Conservation (phyloP, 768 basidiomycete genomes). For the Cytidiella melzeri region DNA sequence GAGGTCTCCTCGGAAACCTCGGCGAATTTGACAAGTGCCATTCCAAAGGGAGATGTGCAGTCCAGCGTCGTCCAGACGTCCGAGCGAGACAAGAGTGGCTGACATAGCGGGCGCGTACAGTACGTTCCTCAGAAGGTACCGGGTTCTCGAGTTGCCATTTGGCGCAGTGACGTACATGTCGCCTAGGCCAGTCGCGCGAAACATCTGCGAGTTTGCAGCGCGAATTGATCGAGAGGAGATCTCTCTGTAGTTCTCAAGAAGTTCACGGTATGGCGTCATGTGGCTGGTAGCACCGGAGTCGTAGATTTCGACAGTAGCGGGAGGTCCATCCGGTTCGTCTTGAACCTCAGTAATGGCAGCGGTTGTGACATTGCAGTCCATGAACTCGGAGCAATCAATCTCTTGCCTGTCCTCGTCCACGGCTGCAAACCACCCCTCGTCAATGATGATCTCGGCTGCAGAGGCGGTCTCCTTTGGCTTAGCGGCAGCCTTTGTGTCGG, state of each 20-base stretch:
- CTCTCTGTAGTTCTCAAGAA: not conserved
- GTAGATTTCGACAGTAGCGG: not conserved
- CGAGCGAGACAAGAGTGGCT: not conserved
- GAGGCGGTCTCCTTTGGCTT: not conserved
- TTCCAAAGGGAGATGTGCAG: not conserved
- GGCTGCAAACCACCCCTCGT: not conserved
- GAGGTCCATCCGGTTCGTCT: not conserved
- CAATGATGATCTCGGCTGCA: not conserved
- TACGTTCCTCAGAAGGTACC: not conserved
- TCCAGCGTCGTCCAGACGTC: not conserved
- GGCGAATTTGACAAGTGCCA: not conserved
- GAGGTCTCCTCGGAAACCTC: no score
- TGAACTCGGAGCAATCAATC: no score
- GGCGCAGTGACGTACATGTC: not conserved
- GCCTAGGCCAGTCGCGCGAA: not conserved
- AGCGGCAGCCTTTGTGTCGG: not conserved
- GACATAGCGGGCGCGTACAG: not conserved
- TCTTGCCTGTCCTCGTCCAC: no score
- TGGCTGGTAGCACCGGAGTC: constrained; percentile 3
- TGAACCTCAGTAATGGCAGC: not conserved
- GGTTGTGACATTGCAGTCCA: no score
- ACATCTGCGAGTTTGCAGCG: not conserved
- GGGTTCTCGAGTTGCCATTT: not conserved
- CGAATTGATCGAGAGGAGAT: not conserved
- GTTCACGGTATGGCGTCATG: constrained; percentile 1